Conservation (phyloP, 768 basidiomycete genomes). For the Cantharellus cinnabarinus region DNA sequence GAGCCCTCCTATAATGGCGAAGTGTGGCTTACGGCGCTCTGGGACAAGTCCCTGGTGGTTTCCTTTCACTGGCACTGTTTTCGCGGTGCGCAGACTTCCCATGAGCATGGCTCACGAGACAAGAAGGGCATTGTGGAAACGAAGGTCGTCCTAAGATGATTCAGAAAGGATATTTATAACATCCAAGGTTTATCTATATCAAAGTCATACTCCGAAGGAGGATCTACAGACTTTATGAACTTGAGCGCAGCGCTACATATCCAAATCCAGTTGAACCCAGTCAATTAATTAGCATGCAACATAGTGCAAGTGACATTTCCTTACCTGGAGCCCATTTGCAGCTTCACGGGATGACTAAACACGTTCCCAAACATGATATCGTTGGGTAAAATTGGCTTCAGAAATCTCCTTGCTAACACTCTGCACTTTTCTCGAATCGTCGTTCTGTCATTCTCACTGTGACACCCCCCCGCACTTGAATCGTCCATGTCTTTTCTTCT, state of each 20-base stretch:
- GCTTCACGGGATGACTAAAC: slow-evolving; percentile 54
- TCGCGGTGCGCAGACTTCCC: too few relatives aligned
- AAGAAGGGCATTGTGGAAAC: too few relatives aligned
- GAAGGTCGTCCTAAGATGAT: too few relatives aligned
- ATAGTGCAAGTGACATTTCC: background rate
- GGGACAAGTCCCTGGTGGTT: too few relatives aligned
- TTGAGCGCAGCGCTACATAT: background rate
- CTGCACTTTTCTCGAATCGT: too few relatives aligned
- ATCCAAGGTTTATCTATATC: slow-evolving; percentile 72
- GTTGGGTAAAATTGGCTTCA: slow-evolving; percentile 40
- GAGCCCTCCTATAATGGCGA: too few relatives aligned
- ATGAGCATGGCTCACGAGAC: too few relatives aligned
- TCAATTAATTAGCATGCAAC: background rate
- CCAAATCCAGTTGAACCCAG: background rate
- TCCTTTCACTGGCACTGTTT: too few relatives aligned
- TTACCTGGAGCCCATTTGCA: slow-evolving; percentile 56
- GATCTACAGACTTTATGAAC: slow-evolving; percentile 54
- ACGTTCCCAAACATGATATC: slow-evolving; percentile 83
- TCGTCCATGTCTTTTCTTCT: slow-evolving; percentile 71
- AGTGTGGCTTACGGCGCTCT: too few relatives aligned
- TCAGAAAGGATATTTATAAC: slow-evolving; percentile 15
- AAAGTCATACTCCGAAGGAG: slow-evolving; percentile 63
- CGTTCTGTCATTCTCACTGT: too few relatives aligned
- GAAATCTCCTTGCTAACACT: slow-evolving; percentile 25
- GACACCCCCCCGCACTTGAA: slow-evolving; percentile 58